Evolutionary conservation across 371 early-diverging fungal genomes (phyloP), one percentile per base, ranked within the genome.

Genomic region (Capillidium rhysosporum): DNA sequence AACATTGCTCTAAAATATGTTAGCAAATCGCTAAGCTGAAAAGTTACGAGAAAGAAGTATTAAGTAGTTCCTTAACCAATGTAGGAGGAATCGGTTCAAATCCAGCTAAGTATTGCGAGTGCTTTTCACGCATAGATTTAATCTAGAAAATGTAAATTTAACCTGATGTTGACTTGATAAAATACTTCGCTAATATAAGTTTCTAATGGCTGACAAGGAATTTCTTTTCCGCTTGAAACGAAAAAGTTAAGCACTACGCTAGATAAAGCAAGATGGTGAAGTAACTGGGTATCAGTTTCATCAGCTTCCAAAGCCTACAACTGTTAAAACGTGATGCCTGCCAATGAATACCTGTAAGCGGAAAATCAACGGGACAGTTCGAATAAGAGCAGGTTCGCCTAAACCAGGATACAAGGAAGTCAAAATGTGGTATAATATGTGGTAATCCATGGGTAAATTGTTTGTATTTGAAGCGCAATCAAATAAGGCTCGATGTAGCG

Each of bases 231-330:
- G 8, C 20, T n/a, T 8, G 29, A 51, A 4, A 9, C 16, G 40
- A 51, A 51, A 34, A 51, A 51, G 51, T 51, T n/a, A 8, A 51
- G 25, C 16, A 51, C 51, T 9, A 51, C 44, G 75, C 80, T 23
- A 79, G 81, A 18, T 61, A 87, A 23, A 88, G 92, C 29, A 88
- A 91, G 51, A 76, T 79, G 21, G 70, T 91, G 38, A 88, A 90
- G 58, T 88, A 90, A 88, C 75, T 84, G 31, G 72, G 73, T n/a
- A 82, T 86, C 58, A 80, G 80, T 56, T 75, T 84, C 44, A 74
- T 89, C 14, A 89, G 91, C 8, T 89, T 89, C 66, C 88, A 91
- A 31, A 76, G 86, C 20, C 73, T 75, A 52, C 77, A 79, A n/a
- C 64, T 90, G 26, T 59, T 82, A 55, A 87, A 89, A 61, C 89